Conservation (phyloP, 495 filamentous ascomycete genomes). For the Arthonia radiata region DNA sequence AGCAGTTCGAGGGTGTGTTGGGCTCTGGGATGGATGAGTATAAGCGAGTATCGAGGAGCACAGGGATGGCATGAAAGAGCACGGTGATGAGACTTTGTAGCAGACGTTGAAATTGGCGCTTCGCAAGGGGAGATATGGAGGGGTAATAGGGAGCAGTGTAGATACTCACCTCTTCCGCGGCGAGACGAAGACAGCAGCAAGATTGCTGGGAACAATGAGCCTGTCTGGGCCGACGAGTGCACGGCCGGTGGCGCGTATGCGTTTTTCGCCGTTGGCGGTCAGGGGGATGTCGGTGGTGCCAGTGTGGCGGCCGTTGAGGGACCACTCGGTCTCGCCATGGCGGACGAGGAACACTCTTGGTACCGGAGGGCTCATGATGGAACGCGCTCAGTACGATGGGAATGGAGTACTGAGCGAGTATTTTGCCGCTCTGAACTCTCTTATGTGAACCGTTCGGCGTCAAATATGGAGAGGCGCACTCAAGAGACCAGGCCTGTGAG, state of each 20-base stretch:
- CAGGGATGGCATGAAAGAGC: neutral
- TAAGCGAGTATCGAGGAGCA: slow-evolving; percentile 34
- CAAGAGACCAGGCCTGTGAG: too few relatives aligned
- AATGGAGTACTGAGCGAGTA: too few relatives aligned
- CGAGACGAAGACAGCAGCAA: slow-evolving; percentile 42
- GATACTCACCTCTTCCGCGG: too few relatives aligned
- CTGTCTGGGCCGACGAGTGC: slow-evolving; percentile 66
- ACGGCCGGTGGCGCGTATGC: slow-evolving; percentile 55
- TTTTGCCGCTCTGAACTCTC: too few relatives aligned
- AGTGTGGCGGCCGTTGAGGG: slow-evolving; percentile 76
- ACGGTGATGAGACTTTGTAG: neutral
- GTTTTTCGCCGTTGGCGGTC: slow-evolving; percentile 65
- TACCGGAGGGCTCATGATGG: too few relatives aligned
- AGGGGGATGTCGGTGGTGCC: slow-evolving; percentile 66
- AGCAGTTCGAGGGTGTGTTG: slow-evolving; percentile 74
- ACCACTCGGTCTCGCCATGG: slow-evolving; percentile 80
- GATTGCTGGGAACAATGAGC: slow-evolving; percentile 58
- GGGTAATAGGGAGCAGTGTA: neutral
- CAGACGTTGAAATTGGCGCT: neutral
- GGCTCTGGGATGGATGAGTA: slow-evolving; percentile 59
- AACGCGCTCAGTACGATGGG: too few relatives aligned
- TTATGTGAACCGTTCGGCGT: too few relatives aligned
- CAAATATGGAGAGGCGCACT: too few relatives aligned
- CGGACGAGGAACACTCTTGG: slow-evolving; percentile 14
- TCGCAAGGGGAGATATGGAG: slow-evolving; percentile 1